Evolutionary conservation across 1,284 basidiomycete species (phyloP), one percentile per base, ranked within the genome.

Genomic region (Lentinula novae-zelandiae): DNA sequence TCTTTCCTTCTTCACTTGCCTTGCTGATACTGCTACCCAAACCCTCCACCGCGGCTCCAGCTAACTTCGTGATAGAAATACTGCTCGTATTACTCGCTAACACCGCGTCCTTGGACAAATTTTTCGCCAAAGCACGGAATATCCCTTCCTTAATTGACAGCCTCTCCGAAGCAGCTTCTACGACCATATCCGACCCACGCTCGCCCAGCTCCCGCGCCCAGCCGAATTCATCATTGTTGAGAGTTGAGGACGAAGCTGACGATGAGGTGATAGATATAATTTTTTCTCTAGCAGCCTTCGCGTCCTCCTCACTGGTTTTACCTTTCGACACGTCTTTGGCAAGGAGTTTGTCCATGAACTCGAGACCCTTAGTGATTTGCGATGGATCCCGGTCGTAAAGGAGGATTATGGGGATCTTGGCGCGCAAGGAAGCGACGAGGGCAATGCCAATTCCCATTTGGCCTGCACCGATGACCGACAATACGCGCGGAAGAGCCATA

Each of bases 61-160:
- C 95, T 61, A 98, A 92, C 76, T 96, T 95, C 27, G 95, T 95
- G 53, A 99, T 87, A 66, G 91, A 94, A 66, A 98, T 97, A 10
- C 93, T 95, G 58, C 92, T 95, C 2, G 96, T 99, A 71, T 99
- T 98, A 56, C 89, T 87, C 0, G 95, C 96, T 31, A 99, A 79
- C 59, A 98, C 95, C 2, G 93, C 85, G 36, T 84, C 80, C 0
- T 89, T 85, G 15, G 85, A 82, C 56, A 95, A 73, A 63, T 87
- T 82, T 50, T 80, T 79, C 17, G 89, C 85, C 15, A 98, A 82
- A 3, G 81, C 77, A 5, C 79, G 75, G 75, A 98, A 97, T 64
- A 98, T 86, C 10, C 78, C 77, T 65, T 88, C 82, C 76, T 98
- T 99, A 53, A 97, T 74, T 2, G 83, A 70, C 12, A 97, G 76